Evolutionary conservation across 306 rosid genomes (phyloP).

Genomic region (Gleditsia sinensis): DNA sequence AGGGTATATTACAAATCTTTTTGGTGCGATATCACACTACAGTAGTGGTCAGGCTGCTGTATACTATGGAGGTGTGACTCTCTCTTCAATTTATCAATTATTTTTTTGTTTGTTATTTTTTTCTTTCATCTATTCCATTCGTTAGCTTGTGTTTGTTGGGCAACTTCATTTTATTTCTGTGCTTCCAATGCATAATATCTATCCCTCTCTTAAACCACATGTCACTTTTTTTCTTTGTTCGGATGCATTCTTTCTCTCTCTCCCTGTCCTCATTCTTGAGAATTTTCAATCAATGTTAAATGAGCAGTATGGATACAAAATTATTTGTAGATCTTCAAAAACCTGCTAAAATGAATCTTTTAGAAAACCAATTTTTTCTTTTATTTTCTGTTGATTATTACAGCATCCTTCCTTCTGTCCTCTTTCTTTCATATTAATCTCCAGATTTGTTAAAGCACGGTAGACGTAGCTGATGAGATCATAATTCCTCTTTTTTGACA

Average conservation of each 20-base stretch:
- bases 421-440: background rate
- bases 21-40: constrained; percentile 90
- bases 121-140: constrained; percentile 9
- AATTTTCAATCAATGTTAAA: background rate
- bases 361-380: background rate
- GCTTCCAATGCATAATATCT: background rate
- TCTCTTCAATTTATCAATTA: background rate
- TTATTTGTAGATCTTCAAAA: background rate
- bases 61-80: constrained; percentile 84
- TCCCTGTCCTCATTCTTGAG: background rate
- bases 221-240: background rate
- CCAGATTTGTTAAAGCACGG: constrained; percentile 15
- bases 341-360: background rate
- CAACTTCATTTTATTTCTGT: background rate
- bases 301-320: background rate
- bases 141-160: constrained; percentile 14
- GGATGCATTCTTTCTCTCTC: background rate
- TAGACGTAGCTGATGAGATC: constrained; percentile 38
- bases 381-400: constrained; percentile 25
- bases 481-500: constrained; percentile 42
- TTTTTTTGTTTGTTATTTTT: constrained; percentile 17
- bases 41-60: constrained; percentile 98
- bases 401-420: background rate
- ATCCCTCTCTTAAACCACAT: constrained; percentile 14
- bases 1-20: constrained; percentile 85